Evolutionary conservation across 768 basidiomycete genomes (phyloP).

Genomic region (Gymnopilus dilepis): DNA sequence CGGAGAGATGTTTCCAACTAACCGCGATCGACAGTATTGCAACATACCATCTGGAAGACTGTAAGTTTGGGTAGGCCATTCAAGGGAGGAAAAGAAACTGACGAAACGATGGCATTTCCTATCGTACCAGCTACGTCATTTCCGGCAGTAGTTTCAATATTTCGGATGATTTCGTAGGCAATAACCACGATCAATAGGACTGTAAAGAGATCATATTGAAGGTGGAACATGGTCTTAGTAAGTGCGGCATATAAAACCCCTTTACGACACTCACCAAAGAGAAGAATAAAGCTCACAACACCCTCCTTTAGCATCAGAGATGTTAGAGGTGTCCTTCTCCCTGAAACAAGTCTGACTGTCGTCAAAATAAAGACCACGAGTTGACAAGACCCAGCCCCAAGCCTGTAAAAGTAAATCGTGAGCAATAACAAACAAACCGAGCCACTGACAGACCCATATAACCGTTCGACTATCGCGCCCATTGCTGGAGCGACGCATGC

Average conservation of each 20-base stretch:
- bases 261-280: constrained; percentile 15
- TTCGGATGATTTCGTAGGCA: not conserved
- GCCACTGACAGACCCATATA: constrained; percentile 8
- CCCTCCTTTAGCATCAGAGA: constrained; percentile 19
- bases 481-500: constrained; percentile 13
- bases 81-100: not conserved
- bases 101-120: not conserved
- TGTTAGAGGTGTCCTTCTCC: constrained; percentile 14
- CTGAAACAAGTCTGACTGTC: not conserved
- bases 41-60: not conserved
- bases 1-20: not conserved
- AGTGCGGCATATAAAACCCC: no score
- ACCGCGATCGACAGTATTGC: not conserved
- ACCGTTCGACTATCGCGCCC: constrained; percentile 9
- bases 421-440: not conserved
- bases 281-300: constrained; percentile 14
- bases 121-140: not conserved
- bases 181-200: not conserved
- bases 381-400: constrained; percentile 13
- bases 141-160: not conserved
- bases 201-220: no score
- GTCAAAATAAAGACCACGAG: constrained; percentile 9
- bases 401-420: not conserved
- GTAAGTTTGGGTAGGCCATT: no score
- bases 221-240: no score